Evolutionary conservation across 805 yeast genomes (phyloP).

Genomic region (Brettanomyces nanus): DNA sequence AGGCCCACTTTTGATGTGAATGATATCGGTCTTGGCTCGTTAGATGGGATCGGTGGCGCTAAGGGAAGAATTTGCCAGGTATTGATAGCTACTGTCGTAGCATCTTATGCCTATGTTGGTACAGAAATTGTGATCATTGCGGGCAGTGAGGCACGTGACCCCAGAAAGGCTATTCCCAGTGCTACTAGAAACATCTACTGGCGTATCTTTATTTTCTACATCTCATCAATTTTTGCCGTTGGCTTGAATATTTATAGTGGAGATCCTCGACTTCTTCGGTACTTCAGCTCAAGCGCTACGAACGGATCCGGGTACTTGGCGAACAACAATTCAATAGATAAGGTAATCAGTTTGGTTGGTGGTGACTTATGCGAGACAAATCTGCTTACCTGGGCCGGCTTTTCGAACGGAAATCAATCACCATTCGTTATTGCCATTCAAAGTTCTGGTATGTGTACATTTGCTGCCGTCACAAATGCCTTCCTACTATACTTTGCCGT

Average conservation of each 20-base stretch:
- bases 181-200: conserved; percentile 72
- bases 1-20: conserved; percentile 61
- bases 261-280: conserved; percentile 62
- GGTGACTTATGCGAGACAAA: conserved; percentile 20
- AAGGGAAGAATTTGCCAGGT: conserved; percentile 55
- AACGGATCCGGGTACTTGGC: conserved; percentile 11
- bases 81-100: conserved; percentile 51
- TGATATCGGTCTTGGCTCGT: conserved; percentile 51
- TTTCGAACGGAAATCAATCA: conserved; percentile 40
- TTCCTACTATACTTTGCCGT: conserved; percentile 46
- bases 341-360: conserved; percentile 19
- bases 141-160: conserved; percentile 80
- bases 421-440: conserved; percentile 53
- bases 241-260: conserved; percentile 71
- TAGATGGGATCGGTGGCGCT: conserved; percentile 51
- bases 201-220: conserved; percentile 56
- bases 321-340: conserved; percentile 8
- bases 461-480: conserved; percentile 44
- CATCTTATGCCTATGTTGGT: conserved; percentile 73
- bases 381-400: conserved; percentile 27
- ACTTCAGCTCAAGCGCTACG: conserved; percentile 29
- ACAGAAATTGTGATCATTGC: conserved; percentile 79
- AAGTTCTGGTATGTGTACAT: conserved; percentile 41
- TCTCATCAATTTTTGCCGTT: conserved; percentile 58
- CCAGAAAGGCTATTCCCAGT: conserved; percentile 66